Percentiles rank a stretch among this genome's conserved stretches.
These are phyloP conservation scores for Saccharomycopsis sp. DNA, from an alignment of 805 yeast species.

Conservation along the genomic window DNA sequence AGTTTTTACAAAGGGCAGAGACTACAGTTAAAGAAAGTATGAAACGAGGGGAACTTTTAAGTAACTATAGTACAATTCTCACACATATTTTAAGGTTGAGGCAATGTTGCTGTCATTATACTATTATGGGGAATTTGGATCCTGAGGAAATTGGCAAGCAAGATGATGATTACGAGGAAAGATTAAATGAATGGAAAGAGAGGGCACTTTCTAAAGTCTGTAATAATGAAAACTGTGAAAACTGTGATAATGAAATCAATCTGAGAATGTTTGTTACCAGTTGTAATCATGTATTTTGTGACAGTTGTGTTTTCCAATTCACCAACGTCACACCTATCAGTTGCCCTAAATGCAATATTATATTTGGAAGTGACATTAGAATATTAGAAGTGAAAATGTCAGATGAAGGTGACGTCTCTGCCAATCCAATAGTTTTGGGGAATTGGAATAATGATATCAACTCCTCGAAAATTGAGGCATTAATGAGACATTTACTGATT, in stretches of 20 bases:
- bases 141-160: conserved; percentile 36
- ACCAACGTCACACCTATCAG: neutral
- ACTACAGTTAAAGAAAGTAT: conserved; percentile 52
- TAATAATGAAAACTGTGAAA: too few relatives aligned
- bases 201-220: neutral
- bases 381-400: neutral
- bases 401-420: neutral
- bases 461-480: neutral
- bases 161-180: conserved; percentile 34
- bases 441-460: neutral
- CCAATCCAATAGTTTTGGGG: too few relatives aligned
- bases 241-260: neutral
- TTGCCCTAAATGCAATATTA: too few relatives aligned
- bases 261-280: neutral
- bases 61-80: conserved; percentile 69
- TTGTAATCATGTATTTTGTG: too few relatives aligned
- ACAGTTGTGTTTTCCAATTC: neutral
- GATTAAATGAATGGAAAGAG: neutral
- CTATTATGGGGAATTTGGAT: conserved; percentile 45
- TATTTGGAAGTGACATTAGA: too few relatives aligned
- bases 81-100: conserved; percentile 78
- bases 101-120: conserved; percentile 80
- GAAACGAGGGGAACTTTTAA: conserved; percentile 59
- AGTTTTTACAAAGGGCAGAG: conserved; percentile 62
- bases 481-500: conserved; percentile 39